Percentiles rank a stretch among this genome's conserved stretches.
Conservation (phyloP, 495 filamentous ascomycete genomes). For the Aspergillus olivimuriae region DNA sequence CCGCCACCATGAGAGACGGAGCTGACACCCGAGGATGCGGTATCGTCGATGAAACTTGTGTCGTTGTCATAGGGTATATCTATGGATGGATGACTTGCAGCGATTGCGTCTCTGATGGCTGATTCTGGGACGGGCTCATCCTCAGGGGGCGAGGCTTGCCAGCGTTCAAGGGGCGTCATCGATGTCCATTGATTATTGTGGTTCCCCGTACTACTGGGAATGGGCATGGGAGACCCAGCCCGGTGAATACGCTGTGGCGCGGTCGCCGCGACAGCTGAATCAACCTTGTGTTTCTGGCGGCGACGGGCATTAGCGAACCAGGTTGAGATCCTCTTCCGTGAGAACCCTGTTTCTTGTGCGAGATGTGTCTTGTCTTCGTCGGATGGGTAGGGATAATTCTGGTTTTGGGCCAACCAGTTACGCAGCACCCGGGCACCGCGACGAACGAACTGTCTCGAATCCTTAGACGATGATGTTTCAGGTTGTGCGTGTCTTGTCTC, state of each 20-base stretch:
- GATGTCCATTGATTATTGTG: slow-evolving; percentile 36
- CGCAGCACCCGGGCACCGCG: slow-evolving; percentile 42
- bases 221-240: slow-evolving; percentile 32
- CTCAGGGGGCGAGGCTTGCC: slow-evolving; percentile 75
- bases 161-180: slow-evolving; percentile 67
- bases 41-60: slow-evolving; percentile 23
- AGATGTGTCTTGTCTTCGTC: slow-evolving; percentile 28
- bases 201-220: slow-evolving; percentile 3
- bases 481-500: neutral
- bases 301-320: slow-evolving; percentile 41
- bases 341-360: slow-evolving; percentile 30
- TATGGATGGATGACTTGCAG: slow-evolving; percentile 40
- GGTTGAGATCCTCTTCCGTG: slow-evolving; percentile 28
- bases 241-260: slow-evolving; percentile 27
- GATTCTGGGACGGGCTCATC: slow-evolving; percentile 43
- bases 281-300: slow-evolving; percentile 43
- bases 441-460: slow-evolving; percentile 54
- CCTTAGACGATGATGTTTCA: too few species aligned
- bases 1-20: too few species aligned
- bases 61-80: slow-evolving; percentile 48
- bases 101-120: slow-evolving; percentile 30
- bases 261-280: slow-evolving; percentile 44
- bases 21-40: slow-evolving; percentile 9
- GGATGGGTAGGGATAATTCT: slow-evolving; percentile 40
- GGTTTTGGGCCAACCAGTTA: slow-evolving; percentile 36